Base-by-base conservation (phyloP, 768 basidiomycete species). In the Rubroboletus pulcherrimus region DNA sequence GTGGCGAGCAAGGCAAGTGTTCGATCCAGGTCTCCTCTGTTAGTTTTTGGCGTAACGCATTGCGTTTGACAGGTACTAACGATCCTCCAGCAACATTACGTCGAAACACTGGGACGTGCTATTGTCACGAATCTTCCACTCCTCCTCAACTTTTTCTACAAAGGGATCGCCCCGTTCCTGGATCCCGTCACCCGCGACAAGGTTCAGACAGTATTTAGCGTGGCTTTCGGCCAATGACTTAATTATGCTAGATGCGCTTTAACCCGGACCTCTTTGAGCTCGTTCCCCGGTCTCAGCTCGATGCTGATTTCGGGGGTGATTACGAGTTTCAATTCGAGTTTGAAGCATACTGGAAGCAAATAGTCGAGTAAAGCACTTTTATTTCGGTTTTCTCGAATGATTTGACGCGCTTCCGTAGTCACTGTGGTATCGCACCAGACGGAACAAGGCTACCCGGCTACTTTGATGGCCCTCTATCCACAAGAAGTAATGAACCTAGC, bases 131-230 rank as follows among this genome's bases (percentile, higher is more conserved):
- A 93, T 66, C 83, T 93, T 29, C 91, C 92, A 5, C 71, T 79
- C 59, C 77, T 92, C 11, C 78, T 89, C 45, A 83, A 69, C 64
- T 88, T 89, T 72, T 88, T 90, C 73, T 88, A 85, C 71, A 93
- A 87, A 64, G 90, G 86, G 41, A 92, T 95, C 59, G 74, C 86
- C 9, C 91, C 92, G 0, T 92, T 94, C 75, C 68, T 95, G 48
- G 92, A 95, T 66, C 92, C 93, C 7, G 83, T 93, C 31, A 94
- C 93, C 0, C 78, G 89, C 42, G 91, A 93, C 65, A 95, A 94
- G 84, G 89, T 87, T 26, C 38, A 8, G 41, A 33, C 30, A 0
- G 7, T 37, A 2, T 33, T 26, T 15, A 6, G 26, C 33, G 24
- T n/a, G 31, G 15, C 33, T 40, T 39, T 26, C 34, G 52, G 35